phyloP scores from a whole-genome alignment of 805 yeast species.

The Candida glaebosa region DNA sequence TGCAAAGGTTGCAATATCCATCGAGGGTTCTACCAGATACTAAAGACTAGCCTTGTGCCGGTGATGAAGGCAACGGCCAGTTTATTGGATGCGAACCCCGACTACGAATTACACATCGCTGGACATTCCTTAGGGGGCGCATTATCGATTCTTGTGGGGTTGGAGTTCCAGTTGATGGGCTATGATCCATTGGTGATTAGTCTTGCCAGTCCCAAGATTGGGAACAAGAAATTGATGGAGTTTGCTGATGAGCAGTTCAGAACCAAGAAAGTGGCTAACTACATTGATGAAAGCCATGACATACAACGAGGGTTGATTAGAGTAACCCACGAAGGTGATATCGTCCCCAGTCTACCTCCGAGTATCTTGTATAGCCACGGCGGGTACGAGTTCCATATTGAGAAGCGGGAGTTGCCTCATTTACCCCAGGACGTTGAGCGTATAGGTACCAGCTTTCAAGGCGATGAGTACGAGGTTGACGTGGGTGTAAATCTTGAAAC shows the following conservation, averaged over 20 bases:
- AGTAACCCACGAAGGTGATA: constrained; percentile 55
- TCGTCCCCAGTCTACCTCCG: constrained; percentile 61
- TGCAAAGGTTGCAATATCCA: constrained; percentile 61
- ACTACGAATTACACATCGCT: constrained; percentile 49
- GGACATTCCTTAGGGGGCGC: constrained; percentile 85
- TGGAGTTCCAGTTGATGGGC: constrained; percentile 57
- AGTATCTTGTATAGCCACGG: constrained; percentile 40
- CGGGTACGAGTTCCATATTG: constrained; percentile 50
- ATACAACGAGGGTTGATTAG: constrained; percentile 45
- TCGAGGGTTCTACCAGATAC: constrained; percentile 55
- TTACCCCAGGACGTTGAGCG: constrained; percentile 14
- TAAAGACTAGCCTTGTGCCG: constrained; percentile 36
- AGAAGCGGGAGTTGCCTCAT: constrained; percentile 39
- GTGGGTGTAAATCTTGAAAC: neutral
- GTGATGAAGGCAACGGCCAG: constrained; percentile 34
- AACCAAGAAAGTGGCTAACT: constrained; percentile 23
- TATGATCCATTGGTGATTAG: constrained; percentile 52
- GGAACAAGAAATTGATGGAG: constrained; percentile 46
- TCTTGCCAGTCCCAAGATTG: constrained; percentile 64
- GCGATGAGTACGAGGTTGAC: neutral
- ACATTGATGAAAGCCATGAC: constrained; percentile 18
- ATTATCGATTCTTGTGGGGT: constrained; percentile 57
- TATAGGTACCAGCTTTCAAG: constrained; percentile 7
- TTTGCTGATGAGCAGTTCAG: constrained; percentile 52
- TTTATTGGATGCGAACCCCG: constrained; percentile 36